Conservation (phyloP, 352 stramenopile species). For the Globisporangium irregulare region DNA sequence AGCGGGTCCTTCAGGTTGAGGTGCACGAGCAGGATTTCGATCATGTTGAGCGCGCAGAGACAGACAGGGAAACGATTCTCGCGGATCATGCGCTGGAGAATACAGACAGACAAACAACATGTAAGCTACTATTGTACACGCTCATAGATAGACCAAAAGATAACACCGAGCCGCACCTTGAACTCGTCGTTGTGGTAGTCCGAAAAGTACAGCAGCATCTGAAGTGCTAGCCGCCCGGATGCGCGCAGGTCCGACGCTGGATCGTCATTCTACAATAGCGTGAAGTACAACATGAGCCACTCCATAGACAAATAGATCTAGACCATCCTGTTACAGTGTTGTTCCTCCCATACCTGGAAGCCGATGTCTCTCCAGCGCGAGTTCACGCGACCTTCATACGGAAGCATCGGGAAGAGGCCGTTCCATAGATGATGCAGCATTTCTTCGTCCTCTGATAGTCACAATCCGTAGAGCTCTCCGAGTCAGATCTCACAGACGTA, state of each 20-base stretch:
- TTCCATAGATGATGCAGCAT: constrained; percentile 68
- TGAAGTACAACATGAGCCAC: background rate
- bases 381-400: constrained; percentile 65
- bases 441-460: constrained; percentile 45
- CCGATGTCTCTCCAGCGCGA: constrained; percentile 59
- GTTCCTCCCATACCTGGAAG: constrained; percentile 41
- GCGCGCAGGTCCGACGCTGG: constrained; percentile 57
- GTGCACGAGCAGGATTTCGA: constrained; percentile 67
- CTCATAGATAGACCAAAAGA: background rate
- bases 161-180: constrained; percentile 29
- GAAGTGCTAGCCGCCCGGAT: constrained; percentile 50
- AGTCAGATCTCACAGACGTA: background rate
- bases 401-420: constrained; percentile 56
- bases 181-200: constrained; percentile 71
- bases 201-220: constrained; percentile 68
- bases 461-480: background rate
- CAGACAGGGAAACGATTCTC: constrained; percentile 75
- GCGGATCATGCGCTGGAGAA: constrained; percentile 48
- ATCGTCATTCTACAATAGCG: constrained; percentile 44
- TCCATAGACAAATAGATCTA: background rate
- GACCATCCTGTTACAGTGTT: background rate
- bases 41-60: constrained; percentile 56
- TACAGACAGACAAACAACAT: constrained; percentile 1
- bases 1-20: constrained; percentile 67
- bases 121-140: background rate